Evolutionary conservation across 768 basidiomycete species (phyloP), one percentile per base, ranked within the genome.

Genomic region (Auricularia sp.): DNA sequence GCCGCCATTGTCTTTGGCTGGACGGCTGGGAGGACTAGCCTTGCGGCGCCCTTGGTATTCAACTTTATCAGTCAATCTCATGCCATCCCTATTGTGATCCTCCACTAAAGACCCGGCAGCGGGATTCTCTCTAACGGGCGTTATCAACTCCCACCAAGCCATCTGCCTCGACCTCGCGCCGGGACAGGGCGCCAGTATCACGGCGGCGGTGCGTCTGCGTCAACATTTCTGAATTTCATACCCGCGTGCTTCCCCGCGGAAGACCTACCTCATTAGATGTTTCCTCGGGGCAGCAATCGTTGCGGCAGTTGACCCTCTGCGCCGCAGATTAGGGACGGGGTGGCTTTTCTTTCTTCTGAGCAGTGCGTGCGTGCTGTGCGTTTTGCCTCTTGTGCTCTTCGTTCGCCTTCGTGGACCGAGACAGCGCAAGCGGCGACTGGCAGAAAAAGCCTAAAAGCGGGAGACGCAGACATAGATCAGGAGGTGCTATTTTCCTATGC

Each of bases 101-200:
- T 51, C 18, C 10, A 10, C 10, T 44, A 11, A 44, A 42, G 11
- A 18, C 18, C 18, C 11, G 6, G 21, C 47, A 51, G 47, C 68
- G 53, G 69, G 69, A 1, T 14, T 64, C 8, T 63, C 64, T 8
- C 62, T 68, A 8, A 68, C 67, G 14, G 60, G 54, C 21, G 21
- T 70, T n/a, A 67, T 68, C 63, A 70, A 68, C 58, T 53, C 43
- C 35, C 42, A 64, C 53, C 39, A 33, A 5, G 67, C 69, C 0
- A 62, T 72, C 3, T 64, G 70, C 16, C 68, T 76, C 61, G 76
- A 76, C 66, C 63, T 77, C 36, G 70, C 69, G 51, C 74, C 75
- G 0, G 72, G 72, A 1, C 66, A 71, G 59, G 71, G 73, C 21
- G 72, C 73, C 5, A 70, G 72, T 2, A 69, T 73, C 3, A 73